A percentile compares a stretch with the other conserved stretches of the same genome.
Conservation (phyloP, 2,329 filamentous ascomycete genomes). For the Colletotrichum graminicola region DNA sequence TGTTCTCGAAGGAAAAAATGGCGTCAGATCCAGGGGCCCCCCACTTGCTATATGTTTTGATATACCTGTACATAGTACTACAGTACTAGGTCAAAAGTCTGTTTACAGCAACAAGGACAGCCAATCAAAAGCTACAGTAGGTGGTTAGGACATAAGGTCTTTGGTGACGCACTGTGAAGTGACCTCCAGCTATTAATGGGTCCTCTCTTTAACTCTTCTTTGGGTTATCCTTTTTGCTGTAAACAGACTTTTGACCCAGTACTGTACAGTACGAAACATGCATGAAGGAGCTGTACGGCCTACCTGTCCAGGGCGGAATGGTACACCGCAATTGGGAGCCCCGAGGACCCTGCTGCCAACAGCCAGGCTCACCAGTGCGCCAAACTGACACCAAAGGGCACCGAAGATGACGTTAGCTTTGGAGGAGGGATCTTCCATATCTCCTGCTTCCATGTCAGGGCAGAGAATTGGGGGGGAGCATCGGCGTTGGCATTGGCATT, state of each 20-base stretch:
- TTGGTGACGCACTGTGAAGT: too few relatives aligned
- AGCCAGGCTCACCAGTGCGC: constrained; percentile 18
- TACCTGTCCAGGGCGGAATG: not conserved
- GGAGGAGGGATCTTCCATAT: not conserved
- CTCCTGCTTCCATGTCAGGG: constrained; percentile 24
- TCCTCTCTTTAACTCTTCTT: too few relatives aligned
- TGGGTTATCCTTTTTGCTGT: too few relatives aligned
- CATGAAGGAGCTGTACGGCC: too few relatives aligned
- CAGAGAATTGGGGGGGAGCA: constrained; percentile 2
- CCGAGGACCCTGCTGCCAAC: constrained; percentile 5
- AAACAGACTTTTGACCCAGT: too few relatives aligned
- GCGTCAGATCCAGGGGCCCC: constrained; percentile 36
- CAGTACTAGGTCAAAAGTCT: too few relatives aligned
- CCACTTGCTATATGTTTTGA: constrained; percentile 1
- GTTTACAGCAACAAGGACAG: too few relatives aligned
- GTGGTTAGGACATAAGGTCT: too few relatives aligned
- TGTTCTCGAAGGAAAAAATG: constrained; percentile 41
- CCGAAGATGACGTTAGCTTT: not conserved
- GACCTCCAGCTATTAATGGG: too few relatives aligned
- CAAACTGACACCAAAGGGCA: constrained; percentile 19
- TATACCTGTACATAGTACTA: too few relatives aligned
- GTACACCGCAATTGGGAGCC: constrained; percentile 3
- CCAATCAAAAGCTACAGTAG: too few relatives aligned
- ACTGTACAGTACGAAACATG: too few relatives aligned
- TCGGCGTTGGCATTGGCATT: not conserved